Conservation (phyloP, 257 asterid genomes). For the Datura wrightii region DNA sequence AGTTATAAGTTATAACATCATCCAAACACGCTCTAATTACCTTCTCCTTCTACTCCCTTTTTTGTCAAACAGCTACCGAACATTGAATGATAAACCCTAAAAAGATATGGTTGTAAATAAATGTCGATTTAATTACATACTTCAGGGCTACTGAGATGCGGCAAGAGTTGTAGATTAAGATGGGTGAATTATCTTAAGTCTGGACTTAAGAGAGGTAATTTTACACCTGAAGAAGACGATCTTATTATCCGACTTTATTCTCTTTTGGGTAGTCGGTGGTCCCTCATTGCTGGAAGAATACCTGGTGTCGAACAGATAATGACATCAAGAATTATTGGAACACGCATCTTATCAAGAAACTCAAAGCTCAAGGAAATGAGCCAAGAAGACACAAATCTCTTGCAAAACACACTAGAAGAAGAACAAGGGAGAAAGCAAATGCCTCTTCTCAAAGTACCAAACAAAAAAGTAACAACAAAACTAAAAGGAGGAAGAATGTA, state of each 20-base stretch:
- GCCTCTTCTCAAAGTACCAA: not conserved
- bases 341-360: constrained; percentile 48
- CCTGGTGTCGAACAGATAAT: constrained; percentile 92
- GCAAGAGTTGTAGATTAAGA: constrained; percentile 22
- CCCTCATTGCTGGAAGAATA: constrained; percentile 84
- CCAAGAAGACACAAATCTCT: not conserved
- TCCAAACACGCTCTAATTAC: too few species aligned
- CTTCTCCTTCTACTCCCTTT: too few species aligned
- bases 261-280: constrained; percentile 57
- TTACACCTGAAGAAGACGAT: not conserved
- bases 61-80: too few species aligned
- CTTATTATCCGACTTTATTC: not conserved
- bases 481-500: not conserved
- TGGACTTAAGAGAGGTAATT: not conserved
- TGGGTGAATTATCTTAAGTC: constrained; percentile 9
- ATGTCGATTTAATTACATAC: too few species aligned
- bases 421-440: not conserved
- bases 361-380: constrained; percentile 10
- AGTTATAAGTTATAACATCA: too few species aligned
- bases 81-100: too few species aligned
- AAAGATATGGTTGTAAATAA: too few species aligned
- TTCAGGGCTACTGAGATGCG: not conserved
- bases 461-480: not conserved
- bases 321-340: constrained; percentile 97
- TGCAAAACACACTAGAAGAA: not conserved